Base-by-base conservation (phyloP, 164 flowering plant species). In the Vitis rotundifolia region DNA sequence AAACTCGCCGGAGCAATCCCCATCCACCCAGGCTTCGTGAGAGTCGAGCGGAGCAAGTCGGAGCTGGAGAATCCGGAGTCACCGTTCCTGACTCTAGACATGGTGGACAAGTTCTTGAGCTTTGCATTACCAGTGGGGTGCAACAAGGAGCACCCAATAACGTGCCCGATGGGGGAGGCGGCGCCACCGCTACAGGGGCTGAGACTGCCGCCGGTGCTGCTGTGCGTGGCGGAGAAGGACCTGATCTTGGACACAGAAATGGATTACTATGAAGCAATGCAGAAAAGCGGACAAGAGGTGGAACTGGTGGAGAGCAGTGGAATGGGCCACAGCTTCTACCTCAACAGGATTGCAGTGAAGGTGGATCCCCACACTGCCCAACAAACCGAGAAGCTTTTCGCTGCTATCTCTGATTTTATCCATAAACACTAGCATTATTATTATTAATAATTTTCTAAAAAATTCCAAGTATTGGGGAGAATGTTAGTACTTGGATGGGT, bases 201-300 rank as follows among this genome's bases (percentile, higher is more conserved):
- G 48, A 72, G 75, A 1, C 59, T 89, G 70, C 96, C 96, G 61
- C 88, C 95, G 19, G 57, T 82, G 18, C 47, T 92, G 77, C 75
- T 87, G 3, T 82, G 84, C 50, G 68, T 92, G 81, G 94, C 96
- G 13, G 90, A 83, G 68, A 71, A 68, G 31, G 98, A 92, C 54
- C 50, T 90, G 85, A 66, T 90, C 0, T 49, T n/a, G 50, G 96
- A 92, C 78, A 82, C 92, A 0, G 83, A 88, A 59, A 75, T 92
- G 84, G 98, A 90, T 77, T 92, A 80, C 69, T 86, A 80, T 28
- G 91, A 88, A 68, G 90, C 87, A 8, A 76, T 92, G 90, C 87
- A 85, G 69, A 80, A 6, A 73, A 78, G 88, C 86, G 0, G 81
- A 81, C 15, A 87, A 89, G 85, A 84, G 0, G 83, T 92, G 59